phyloP scores from a whole-genome alignment of 2,329 filamentous ascomycete species.

The Tolypocladium paradoxum region DNA sequence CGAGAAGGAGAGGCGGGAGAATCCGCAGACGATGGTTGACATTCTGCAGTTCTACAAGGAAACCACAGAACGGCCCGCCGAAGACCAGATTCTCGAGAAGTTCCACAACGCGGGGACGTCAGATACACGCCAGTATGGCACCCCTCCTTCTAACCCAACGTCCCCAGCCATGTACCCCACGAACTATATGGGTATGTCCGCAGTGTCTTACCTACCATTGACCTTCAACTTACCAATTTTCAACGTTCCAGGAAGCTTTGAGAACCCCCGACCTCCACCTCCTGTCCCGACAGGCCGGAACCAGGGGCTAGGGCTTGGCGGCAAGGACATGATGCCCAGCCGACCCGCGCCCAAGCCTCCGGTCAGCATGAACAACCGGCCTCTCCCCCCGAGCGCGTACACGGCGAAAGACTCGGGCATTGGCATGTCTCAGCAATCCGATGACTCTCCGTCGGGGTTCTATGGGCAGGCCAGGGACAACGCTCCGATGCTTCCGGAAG shows the following conservation, averaged over 20 bases:
- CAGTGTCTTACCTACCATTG: conserved; percentile 41
- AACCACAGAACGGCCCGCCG: conserved; percentile 66
- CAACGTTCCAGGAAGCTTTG: conserved; percentile 62
- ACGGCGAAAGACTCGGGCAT: conserved; percentile 52
- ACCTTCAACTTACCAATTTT: neutral
- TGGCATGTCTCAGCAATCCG: conserved; percentile 46
- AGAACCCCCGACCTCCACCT: conserved; percentile 88
- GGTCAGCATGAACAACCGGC: conserved; percentile 45
- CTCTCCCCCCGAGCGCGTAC: conserved; percentile 40
- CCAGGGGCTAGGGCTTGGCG: conserved; percentile 24
- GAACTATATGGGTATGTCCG: conserved; percentile 45
- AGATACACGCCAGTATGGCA: conserved; percentile 34
- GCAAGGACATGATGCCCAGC: conserved; percentile 57
- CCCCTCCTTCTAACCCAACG: conserved; percentile 32
- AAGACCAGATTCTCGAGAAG: conserved; percentile 90
- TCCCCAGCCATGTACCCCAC: conserved; percentile 44
- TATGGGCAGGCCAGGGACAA: conserved; percentile 42
- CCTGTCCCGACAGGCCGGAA: conserved; percentile 59
- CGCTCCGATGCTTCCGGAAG: conserved; percentile 52
- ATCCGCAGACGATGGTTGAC: conserved; percentile 90
- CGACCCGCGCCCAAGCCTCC: conserved; percentile 86
- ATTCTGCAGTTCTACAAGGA: conserved; percentile 97
- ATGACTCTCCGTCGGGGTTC: conserved; percentile 39
- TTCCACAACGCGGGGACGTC: conserved; percentile 73
- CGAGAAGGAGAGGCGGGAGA: conserved; percentile 89